Conservation (phyloP, 208 protist species). For the Naegleria gruberi region DNA sequence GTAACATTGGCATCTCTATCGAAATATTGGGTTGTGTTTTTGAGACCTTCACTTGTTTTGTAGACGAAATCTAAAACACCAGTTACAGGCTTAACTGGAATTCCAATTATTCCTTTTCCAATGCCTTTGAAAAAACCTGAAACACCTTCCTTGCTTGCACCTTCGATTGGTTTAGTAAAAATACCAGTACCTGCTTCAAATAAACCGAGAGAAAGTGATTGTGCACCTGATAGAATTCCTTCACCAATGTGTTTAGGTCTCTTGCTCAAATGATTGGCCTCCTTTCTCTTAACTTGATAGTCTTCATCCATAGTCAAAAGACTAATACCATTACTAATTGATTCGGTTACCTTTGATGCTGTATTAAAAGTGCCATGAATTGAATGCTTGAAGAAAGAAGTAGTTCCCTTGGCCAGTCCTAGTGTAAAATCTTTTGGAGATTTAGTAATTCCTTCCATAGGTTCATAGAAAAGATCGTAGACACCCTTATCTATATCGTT, state of each 20-base stretch:
- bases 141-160: conserved; percentile 58
- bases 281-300: conserved; percentile 26
- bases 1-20: background rate
- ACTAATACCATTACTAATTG: conserved; percentile 31
- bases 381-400: background rate
- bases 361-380: conserved; percentile 34
- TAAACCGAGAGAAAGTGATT: background rate
- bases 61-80: conserved; percentile 53
- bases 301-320: conserved; percentile 36
- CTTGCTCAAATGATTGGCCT: background rate
- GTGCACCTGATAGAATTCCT: conserved; percentile 10
- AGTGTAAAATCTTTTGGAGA: conserved; percentile 11
- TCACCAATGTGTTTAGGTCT: conserved; percentile 7
- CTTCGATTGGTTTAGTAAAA: conserved; percentile 66
- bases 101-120: conserved; percentile 67
- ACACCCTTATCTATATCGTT: conserved; percentile 10
- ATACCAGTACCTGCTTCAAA: conserved; percentile 55
- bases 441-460: conserved; percentile 2
- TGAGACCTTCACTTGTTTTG: conserved; percentile 22
- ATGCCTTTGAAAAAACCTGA: conserved; percentile 64
- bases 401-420: conserved; percentile 9
- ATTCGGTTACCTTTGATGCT: conserved; percentile 22
- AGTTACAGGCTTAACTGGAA: conserved; percentile 64
- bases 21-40: conserved; percentile 2
- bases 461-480: conserved; percentile 20